Evolutionary conservation across 1,284 basidiomycete species (phyloP), one percentile per base, ranked within the genome.

Genomic region (Ceratobasidium sp.): DNA sequence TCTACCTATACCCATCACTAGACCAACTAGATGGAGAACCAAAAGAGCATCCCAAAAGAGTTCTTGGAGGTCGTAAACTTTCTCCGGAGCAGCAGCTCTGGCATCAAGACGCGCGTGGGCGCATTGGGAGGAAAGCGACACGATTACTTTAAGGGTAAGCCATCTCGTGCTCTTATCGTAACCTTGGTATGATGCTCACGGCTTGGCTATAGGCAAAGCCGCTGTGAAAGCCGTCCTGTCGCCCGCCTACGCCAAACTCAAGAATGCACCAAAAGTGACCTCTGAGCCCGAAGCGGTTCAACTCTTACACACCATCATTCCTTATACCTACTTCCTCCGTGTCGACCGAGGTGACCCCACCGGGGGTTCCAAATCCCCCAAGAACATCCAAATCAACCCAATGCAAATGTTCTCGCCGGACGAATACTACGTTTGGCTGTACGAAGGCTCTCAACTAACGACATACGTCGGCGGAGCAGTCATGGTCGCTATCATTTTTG

Each of bases 141-240:
- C 72, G 97, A 98, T 81, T 98, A 98, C 83, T 99, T 99, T 85
- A 98, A 97, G 85, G 97, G 95, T 93, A 76, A 76, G 86, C 83
- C 3, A 41, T 1, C 34, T 46, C 6, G 45, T n/a, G 34, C 34
- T 61, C 26, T n/a, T 36, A 3, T 32, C 50, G n/a, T 21, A 28
- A 45, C 43, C 52, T 39, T 46, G n/a, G n/a, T n/a, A n/a, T 45
- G 50, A 21, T 48, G 26, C 58, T 72, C 23, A 32, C 18, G n/a
- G n/a, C 2, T 28, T 46, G 5, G 73, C 65, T 70, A 62, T 67
- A 73, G 96, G 96, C 79, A 96, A 94, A 86, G 88, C 91, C 30
- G 96, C 97, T 0, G 84, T 98, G 62, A 97, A 97, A 80, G 93
- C 94, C 0, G 85, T 99, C 2, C 88, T 94, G 71, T 94, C 94